A percentile compares a stretch with the other conserved stretches of the same genome.
These are phyloP conservation scores for Soucietia sequanensis DNA, from an alignment of 805 yeast genomes.

Conservation along the genomic window DNA sequence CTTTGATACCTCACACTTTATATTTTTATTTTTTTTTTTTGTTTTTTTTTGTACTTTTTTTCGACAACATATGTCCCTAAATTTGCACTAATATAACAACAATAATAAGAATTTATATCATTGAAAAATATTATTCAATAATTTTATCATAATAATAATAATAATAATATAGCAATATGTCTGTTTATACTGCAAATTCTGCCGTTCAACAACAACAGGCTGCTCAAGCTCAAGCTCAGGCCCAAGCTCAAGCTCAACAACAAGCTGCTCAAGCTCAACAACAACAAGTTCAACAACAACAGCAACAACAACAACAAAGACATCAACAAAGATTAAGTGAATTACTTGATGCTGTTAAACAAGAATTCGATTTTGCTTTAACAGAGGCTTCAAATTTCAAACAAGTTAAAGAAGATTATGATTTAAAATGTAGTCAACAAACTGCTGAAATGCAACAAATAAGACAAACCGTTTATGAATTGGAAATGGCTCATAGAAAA, in stretches of 20 bases:
- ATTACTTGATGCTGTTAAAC: conserved; percentile 85
- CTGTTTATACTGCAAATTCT: conserved; percentile 36
- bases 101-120: no score
- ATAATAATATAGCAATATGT: no score
- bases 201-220: conserved; percentile 26
- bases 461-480: conserved; percentile 88
- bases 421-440: conserved; percentile 86
- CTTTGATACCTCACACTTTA: no score
- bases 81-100: no score
- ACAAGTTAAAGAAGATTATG: conserved; percentile 90
- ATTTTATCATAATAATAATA: no score
- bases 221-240: conserved; percentile 1
- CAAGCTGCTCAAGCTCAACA: conserved; percentile 21
- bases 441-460: conserved; percentile 91
- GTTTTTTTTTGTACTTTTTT: no score
- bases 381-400: conserved; percentile 83
- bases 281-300: conserved; percentile 20
- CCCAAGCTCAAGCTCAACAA: conserved; percentile 23
- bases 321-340: conserved; percentile 61
- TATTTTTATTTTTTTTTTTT: no score
- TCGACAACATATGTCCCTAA: no score
- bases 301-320: conserved; percentile 36
- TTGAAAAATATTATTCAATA: no score
- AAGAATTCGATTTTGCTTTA: conserved; percentile 82
- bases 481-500: conserved; percentile 90